A percentile compares a stretch with the other conserved stretches of the same genome.
Evolutionary conservation across 2,329 filamentous ascomycete species (phyloP).

Genomic region (Clarireedia paspali): DNA sequence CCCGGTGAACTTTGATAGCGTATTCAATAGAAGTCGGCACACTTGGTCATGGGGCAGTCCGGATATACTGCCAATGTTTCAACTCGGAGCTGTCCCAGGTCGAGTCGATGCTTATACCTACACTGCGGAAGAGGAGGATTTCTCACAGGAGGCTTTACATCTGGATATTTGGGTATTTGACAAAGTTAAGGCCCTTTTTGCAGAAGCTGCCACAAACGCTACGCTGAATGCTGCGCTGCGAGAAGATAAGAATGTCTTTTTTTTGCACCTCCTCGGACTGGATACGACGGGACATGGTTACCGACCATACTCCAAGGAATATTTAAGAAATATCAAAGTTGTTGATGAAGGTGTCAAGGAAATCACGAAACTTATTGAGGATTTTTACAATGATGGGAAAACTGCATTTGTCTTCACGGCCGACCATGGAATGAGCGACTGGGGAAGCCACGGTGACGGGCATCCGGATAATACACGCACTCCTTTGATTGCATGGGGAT

Average conservation of each 20-base stretch:
- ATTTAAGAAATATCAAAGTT: slow-evolving; percentile 87
- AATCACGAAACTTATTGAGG: slow-evolving; percentile 70
- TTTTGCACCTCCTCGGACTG: slow-evolving; percentile 84
- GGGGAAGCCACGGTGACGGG: slow-evolving; percentile 97
- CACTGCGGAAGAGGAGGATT: slow-evolving; percentile 79
- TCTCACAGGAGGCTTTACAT: slow-evolving; percentile 69
- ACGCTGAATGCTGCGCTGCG: slow-evolving; percentile 65
- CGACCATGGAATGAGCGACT: slow-evolving; percentile 98
- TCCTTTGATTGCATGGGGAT: slow-evolving; percentile 87
- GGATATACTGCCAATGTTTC: slow-evolving; percentile 96
- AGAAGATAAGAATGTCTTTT: slow-evolving; percentile 87
- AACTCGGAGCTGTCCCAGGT: slow-evolving; percentile 81
- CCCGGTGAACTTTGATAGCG: slow-evolving; percentile 95
- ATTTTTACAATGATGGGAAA: slow-evolving; percentile 77
- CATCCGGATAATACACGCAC: slow-evolving; percentile 96
- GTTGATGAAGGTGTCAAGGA: slow-evolving; percentile 87
- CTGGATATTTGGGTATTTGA: slow-evolving; percentile 96
- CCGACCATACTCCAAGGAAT: slow-evolving; percentile 91
- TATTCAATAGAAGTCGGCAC: slow-evolving; percentile 93
- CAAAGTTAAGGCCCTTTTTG: slow-evolving; percentile 79
- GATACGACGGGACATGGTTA: slow-evolving; percentile 84
- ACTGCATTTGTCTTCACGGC: slow-evolving; percentile 96
- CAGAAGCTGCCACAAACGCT: slow-evolving; percentile 67
- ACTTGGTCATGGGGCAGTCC: slow-evolving; percentile 99
- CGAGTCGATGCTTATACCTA: slow-evolving; percentile 85